These are phyloP conservation scores for Anethum foeniculum DNA, from an alignment of 140 eudicot genomes.

Conservation along the genomic window DNA sequence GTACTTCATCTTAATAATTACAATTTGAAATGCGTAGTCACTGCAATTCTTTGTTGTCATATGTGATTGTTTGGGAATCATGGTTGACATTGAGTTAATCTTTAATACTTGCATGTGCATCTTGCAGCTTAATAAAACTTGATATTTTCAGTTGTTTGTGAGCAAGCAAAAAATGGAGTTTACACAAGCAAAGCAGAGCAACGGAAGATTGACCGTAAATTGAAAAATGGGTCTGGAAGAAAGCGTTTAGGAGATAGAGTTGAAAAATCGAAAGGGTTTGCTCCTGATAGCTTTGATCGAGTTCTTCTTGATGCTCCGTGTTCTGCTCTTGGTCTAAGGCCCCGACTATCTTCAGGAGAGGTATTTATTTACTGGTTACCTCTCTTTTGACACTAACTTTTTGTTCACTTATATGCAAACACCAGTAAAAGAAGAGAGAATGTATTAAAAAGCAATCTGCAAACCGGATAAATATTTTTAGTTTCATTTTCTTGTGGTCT, in stretches of 20 bases:
- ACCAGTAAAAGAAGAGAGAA: not conserved
- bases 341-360: slow-evolving; percentile 86
- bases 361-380: slow-evolving; percentile 21
- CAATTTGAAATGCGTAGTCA: not conserved
- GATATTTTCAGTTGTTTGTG: slow-evolving; percentile 24
- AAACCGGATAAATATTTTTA: not conserved
- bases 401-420: not conserved
- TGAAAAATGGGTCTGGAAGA: slow-evolving; percentile 83
- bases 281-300: slow-evolving; percentile 86
- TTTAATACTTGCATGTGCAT: slow-evolving; percentile 7
- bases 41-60: not conserved
- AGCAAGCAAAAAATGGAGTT: slow-evolving; percentile 27
- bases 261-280: slow-evolving; percentile 67
- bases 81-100: slow-evolving; percentile 14
- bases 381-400: not conserved
- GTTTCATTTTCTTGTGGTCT: not conserved
- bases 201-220: slow-evolving; percentile 40
- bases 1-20: not conserved
- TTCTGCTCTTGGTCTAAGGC: slow-evolving; percentile 95
- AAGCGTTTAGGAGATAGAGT: slow-evolving; percentile 58
- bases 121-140: slow-evolving; percentile 16
- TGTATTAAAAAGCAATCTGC: not conserved
- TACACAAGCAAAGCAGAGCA: slow-evolving; percentile 36
- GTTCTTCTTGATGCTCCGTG: slow-evolving; percentile 99
- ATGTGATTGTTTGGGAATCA: not conserved